phyloP scores from a whole-genome alignment of 768 basidiomycete genomes.

The Dentipellis sp. region DNA sequence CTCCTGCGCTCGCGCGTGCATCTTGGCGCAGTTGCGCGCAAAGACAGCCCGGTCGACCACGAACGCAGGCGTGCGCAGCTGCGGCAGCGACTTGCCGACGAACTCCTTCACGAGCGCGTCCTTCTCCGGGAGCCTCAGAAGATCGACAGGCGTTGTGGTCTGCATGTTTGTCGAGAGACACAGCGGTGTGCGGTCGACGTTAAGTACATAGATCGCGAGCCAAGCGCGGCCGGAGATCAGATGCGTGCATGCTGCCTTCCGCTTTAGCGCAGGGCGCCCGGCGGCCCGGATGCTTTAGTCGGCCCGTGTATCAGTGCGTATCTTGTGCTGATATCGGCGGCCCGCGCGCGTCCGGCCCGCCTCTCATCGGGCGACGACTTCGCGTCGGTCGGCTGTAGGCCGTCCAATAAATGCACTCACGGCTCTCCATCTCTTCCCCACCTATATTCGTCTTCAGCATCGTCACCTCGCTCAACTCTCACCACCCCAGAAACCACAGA shows the following conservation, averaged over 20 bases:
- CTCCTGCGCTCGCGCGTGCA: constrained; percentile 56
- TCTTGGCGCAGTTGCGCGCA: constrained; percentile 60
- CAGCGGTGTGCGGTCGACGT: neutral
- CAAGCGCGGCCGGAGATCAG: neutral
- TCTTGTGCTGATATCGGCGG: no score
- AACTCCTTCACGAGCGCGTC: constrained; percentile 43
- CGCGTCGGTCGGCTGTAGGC: no score
- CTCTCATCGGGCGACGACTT: no score
- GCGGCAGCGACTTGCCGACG: constrained; percentile 44
- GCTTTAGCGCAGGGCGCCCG: no score
- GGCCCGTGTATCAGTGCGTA: no score
- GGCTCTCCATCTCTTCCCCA: no score
- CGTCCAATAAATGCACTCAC: no score
- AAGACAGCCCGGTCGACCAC: constrained; percentile 70
- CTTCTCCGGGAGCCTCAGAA: constrained; percentile 35
- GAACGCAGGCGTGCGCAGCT: constrained; percentile 67
- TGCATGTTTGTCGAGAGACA: constrained; percentile 22
- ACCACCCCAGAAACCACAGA: no score
- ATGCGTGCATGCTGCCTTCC: neutral
- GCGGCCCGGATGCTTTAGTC: no score
- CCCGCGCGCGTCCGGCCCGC: no score
- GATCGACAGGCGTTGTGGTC: constrained; percentile 35
- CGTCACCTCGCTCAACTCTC: no score
- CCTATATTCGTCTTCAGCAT: no score
- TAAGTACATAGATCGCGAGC: neutral